A percentile compares a stretch with the other conserved stretches of the same genome.
Evolutionary conservation across 1,284 basidiomycete genomes (phyloP).

Genomic region (Sanghuangporus weigelae): DNA sequence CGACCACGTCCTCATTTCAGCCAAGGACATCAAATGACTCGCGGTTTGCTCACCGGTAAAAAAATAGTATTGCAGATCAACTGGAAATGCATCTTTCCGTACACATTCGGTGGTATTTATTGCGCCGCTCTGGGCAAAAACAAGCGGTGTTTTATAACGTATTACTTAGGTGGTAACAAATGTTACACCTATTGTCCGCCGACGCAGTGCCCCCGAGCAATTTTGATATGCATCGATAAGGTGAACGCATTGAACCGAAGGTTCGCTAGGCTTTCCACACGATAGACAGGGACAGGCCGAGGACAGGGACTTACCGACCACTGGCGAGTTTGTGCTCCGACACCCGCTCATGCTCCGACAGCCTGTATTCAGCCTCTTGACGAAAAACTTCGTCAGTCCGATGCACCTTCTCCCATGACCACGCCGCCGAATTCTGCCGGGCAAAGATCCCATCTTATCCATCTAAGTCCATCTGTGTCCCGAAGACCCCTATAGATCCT

Average conservation of each 20-base stretch:
- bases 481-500: background rate
- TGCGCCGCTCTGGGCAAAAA: background rate
- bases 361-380: background rate
- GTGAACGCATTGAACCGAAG: background rate
- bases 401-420: background rate
- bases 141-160: background rate
- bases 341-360: background rate
- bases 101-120: background rate
- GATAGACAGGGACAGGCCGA: background rate
- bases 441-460: constrained; percentile 1
- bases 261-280: background rate
- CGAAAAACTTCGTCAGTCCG: background rate
- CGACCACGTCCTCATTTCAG: background rate
- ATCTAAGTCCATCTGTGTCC: background rate
- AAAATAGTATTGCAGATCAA: background rate
- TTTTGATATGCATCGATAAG: constrained; percentile 9
- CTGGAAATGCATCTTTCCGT: background rate
- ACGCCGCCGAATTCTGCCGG: constrained; percentile 5
- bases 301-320: background rate
- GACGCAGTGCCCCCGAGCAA: background rate
- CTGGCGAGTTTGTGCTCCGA: background rate
- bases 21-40: background rate
- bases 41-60: background rate
- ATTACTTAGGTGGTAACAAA: background rate
- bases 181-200: background rate